phyloP scores from a whole-genome alignment of 1,139 yeast genomes.

The Blastobotrys persicus region DNA sequence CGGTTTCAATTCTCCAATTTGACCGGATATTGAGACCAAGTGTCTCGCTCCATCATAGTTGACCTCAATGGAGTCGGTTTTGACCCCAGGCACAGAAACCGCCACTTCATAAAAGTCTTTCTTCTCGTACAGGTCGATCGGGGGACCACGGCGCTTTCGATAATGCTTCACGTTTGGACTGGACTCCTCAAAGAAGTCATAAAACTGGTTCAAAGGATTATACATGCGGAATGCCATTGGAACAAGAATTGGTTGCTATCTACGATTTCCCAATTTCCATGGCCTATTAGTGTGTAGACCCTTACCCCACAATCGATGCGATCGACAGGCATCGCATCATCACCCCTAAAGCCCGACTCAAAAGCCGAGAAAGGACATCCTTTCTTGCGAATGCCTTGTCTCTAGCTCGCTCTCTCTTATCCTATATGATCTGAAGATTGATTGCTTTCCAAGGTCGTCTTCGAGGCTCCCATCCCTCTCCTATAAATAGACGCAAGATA shows the following conservation, averaged over 20 bases:
- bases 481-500: no score
- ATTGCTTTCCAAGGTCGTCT: no score
- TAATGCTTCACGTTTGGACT: neutral
- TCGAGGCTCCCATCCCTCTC: no score
- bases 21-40: neutral
- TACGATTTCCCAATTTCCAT: no score
- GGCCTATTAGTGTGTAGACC: neutral
- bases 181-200: neutral
- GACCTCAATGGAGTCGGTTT: neutral
- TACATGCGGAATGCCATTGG: neutral
- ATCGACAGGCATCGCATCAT: no score
- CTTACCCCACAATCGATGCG: neutral
- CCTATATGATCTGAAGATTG: no score
- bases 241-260: neutral
- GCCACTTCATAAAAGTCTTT: neutral
- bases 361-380: no score
- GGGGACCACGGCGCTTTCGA: neutral
- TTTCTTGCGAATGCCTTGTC: no score
- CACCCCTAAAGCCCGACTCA: no score
- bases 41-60: neutral
- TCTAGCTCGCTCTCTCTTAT: no score
- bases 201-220: neutral
- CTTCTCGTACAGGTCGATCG: neutral
- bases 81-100: neutral
- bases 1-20: neutral